Conservation (phyloP, 164 flowering plant genomes). For the Warburgia ugandensis region DNA sequence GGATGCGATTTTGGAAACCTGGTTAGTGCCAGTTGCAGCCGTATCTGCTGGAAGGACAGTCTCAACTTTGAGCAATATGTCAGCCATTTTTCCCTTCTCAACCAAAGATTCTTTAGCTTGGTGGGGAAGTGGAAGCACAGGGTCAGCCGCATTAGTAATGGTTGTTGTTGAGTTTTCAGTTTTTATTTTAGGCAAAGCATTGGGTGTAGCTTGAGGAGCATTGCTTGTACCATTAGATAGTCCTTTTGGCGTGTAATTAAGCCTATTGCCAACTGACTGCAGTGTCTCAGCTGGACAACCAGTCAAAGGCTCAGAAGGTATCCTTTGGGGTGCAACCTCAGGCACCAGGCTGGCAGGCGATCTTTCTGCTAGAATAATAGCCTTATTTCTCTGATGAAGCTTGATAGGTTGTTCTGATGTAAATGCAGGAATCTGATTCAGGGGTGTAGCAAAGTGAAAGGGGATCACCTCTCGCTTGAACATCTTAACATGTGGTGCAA, state of each 20-base stretch:
- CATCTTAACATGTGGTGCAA: slow-evolving; percentile 69
- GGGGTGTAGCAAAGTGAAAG: slow-evolving; percentile 20
- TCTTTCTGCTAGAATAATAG: slow-evolving; percentile 2
- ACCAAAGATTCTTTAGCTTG: not conserved
- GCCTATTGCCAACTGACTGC: too few species aligned
- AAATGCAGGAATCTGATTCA: slow-evolving; percentile 17
- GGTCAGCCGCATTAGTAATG: not conserved
- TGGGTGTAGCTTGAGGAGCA: slow-evolving; percentile 7
- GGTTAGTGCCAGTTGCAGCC: not conserved
- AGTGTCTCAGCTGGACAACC: too few species aligned
- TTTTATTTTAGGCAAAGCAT: slow-evolving; percentile 1
- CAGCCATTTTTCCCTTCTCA: slow-evolving; percentile 8
- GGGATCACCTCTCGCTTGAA: slow-evolving; percentile 45
- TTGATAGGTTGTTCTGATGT: slow-evolving; percentile 11
- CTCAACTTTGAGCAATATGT: not conserved
- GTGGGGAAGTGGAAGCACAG: not conserved
- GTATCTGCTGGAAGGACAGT: not conserved
- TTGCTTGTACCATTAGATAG: slow-evolving; percentile 4
- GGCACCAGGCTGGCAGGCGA: slow-evolving; percentile 6
- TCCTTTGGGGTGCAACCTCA: not conserved
- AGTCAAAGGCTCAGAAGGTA: slow-evolving; percentile 2
- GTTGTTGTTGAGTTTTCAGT: slow-evolving; percentile 1
- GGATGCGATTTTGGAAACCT: not conserved
- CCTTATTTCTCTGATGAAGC: slow-evolving; percentile 17
- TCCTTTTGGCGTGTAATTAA: slow-evolving; percentile 1